Percentiles rank a stretch among this genome's conserved stretches.
These are phyloP conservation scores for Geoglossum cookeanum DNA, from an alignment of 2,329 filamentous ascomycete genomes.

Conservation along the genomic window DNA sequence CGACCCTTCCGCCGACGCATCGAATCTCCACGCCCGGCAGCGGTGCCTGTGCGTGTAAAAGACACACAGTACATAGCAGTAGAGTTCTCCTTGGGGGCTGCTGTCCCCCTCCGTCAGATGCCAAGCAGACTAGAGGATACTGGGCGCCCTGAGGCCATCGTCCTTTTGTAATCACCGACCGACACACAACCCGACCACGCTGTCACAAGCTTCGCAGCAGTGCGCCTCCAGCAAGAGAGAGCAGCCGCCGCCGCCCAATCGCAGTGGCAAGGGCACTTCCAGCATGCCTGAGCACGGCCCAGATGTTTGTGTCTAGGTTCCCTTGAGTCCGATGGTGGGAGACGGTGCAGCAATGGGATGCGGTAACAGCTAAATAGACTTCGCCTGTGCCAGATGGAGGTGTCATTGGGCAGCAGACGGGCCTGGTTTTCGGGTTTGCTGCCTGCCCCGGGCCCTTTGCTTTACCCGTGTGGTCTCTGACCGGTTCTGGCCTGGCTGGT, in stretches of 20 bases:
- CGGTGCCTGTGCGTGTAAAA: no score
- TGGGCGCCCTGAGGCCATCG: neutral
- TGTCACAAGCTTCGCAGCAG: neutral
- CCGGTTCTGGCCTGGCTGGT: no score
- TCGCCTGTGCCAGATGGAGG: neutral
- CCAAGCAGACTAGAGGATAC: neutral
- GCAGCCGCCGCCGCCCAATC: neutral
- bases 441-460: neutral
- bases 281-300: conserved; percentile 1
- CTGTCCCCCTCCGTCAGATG: neutral
- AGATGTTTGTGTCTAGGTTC: conserved; percentile 1
- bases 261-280: neutral
- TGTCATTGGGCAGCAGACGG: neutral
- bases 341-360: neutral
- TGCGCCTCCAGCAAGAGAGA: neutral
- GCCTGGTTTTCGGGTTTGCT: neutral
- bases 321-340: neutral
- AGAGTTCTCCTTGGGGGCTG: neutral
- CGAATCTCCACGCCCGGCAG: no score
- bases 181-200: neutral
- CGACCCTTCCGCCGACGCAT: neutral
- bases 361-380: neutral
- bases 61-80: no score
- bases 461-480: neutral
- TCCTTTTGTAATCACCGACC: neutral